These are phyloP conservation scores for Globisporangium uncinulatum DNA, from an alignment of 352 stramenopile genomes.

Conservation along the genomic window DNA sequence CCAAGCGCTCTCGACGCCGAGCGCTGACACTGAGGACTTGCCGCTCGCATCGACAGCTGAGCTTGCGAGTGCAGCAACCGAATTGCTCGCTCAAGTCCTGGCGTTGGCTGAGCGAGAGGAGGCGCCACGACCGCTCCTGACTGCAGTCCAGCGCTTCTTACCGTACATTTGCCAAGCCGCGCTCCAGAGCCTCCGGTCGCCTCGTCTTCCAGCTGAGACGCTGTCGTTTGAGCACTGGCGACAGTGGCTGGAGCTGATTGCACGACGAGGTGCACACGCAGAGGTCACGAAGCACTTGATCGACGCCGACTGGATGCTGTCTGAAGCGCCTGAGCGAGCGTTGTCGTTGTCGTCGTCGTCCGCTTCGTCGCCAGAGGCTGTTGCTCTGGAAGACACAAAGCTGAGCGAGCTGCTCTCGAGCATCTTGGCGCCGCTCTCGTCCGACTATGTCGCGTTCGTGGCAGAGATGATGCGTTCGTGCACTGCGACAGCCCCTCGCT, in stretches of 20 bases:
- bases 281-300: constrained; percentile 49
- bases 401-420: constrained; percentile 38
- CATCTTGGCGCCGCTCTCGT: constrained; percentile 33
- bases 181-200: constrained; percentile 30
- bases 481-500: constrained; percentile 18
- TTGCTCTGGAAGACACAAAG: constrained; percentile 18
- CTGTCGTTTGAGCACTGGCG: constrained; percentile 36
- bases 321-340: constrained; percentile 4
- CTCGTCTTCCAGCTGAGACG: constrained; percentile 10
- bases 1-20: constrained; percentile 18
- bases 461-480: constrained; percentile 29
- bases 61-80: constrained; percentile 17
- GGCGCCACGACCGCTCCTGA: constrained; percentile 22
- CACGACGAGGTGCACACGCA: constrained; percentile 31
- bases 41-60: not conserved
- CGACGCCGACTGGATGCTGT: constrained; percentile 48
- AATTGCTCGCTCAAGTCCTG: constrained; percentile 38
- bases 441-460: constrained; percentile 47
- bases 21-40: not conserved
- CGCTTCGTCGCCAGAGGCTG: not conserved
- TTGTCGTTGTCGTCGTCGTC: not conserved
- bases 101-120: constrained; percentile 25
- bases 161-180: constrained; percentile 47
- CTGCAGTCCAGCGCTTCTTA: constrained; percentile 42
- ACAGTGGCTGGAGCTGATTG: constrained; percentile 43